Evolutionary conservation across 768 basidiomycete genomes (phyloP), one percentile per base, ranked within the genome.

Genomic region (Suillus subluteus): DNA sequence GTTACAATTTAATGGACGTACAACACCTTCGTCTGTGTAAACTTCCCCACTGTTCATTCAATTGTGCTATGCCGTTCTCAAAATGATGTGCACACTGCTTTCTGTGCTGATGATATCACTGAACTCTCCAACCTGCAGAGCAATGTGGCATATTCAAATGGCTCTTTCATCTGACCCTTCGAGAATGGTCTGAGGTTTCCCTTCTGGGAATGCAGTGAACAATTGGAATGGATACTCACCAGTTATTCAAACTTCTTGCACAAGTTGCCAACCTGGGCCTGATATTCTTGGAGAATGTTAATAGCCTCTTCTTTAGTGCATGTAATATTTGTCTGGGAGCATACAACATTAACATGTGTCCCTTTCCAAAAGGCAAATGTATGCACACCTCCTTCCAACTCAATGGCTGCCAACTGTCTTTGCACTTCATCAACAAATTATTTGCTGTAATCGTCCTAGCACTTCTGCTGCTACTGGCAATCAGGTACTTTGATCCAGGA

Each of bases 371-470:
- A 68, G 40, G 63, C 52, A 61, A 50, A 50, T 54, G 41, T 58
- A 58, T 67, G 76, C 87, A 65, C 71, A 90, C 92, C 82, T 92
- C 91, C 77, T 91, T 92, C 92, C 92, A 93, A 76, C 91, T 94
- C 50, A 91, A 86, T 41, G 92, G 89, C 35, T 91, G 83, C 67
- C 92, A 80, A 75, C 92, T 94, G 6, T 84, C 91, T 61, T 81
- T 83, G 79, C 98, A 96, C 81, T 99, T 99, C 68, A 98, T 90
- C 65, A 99, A 80, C 68, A 99, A 82, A 82, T 99, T 98, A 74
- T 94, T 95, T n/a, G 96, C 97, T 61, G 95, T 87, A 46, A 98
- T 94, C 92, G 84, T 23, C 80, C 83, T 18, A 82, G 73, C 37
- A 73, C 75, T 38, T 67, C 62, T 54, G 58, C 59, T 15, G 71